Base-by-base conservation (phyloP, 352 stramenopile genomes). In the Phytophthora capsici region DNA sequence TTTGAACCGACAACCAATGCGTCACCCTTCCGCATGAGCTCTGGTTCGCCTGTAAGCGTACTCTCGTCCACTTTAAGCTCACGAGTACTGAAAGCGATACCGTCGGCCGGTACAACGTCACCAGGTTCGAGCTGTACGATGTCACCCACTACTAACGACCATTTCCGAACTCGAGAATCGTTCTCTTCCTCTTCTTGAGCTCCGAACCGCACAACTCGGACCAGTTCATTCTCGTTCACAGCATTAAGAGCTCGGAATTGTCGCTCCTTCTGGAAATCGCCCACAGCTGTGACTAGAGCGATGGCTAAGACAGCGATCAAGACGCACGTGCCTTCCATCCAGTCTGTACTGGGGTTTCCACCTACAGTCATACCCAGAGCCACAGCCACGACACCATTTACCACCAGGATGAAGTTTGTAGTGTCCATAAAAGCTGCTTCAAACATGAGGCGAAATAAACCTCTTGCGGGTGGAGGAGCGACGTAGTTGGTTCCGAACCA, bases 241-340 rank as follows among this genome's bases (percentile, higher is more conserved):
- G 77, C 83, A 46, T 96, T 92, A 34, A 97, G 65, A 14, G 70
- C 75, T 51, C 80, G 71, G 69, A 97, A 97, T 70, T 97, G 86
- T 20, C 90, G 73, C 49, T 97, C 86, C 75, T 97, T 96, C 62
- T 89, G 84, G 66, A 95, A 96, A 60, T 98, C 90, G 44, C 94
- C 96, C 17, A 82, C 57, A 10, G 87, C 88, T 7, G 89, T 89
- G 37, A 98, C 88, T 10, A 97, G 61, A 16, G 94, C 86, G 13
- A 98, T 94, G 47, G 97, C 90, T 8, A 88, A 57, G n/a, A 98
- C 94, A 0, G 94, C 89, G 23, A 85, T 50, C 6, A 98, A 65
- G 55, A 98, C 69, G 26, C 71, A 79, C 9, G 58, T 63, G 22
- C 66, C 66, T 70, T 97, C 85, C 45, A 96, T 88, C 82, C 86